Evolutionary conservation across 768 basidiomycete species (phyloP), one percentile per base, ranked within the genome.

Genomic region (Kwoniella sp.): DNA sequence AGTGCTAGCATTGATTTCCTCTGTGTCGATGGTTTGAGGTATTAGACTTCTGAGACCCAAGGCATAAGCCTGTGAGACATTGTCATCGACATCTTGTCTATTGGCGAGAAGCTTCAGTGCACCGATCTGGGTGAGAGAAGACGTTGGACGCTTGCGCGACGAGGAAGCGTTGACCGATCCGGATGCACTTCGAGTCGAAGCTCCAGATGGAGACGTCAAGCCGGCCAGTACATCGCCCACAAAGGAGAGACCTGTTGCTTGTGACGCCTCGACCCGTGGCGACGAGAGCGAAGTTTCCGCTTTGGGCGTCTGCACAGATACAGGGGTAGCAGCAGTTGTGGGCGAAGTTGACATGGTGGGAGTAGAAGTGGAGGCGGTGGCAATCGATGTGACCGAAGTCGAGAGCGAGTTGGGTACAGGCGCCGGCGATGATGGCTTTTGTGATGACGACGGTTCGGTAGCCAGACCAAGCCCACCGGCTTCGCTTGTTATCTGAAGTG

Each of bases 191-290:
- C 27, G 66, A 17, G 49, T 67, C 25, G 47, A 29, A 46, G 62
- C 0, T 19, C 47, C 61, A 21, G 48, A 13, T 9, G 72, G 72
- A 0, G 69, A 70, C 2, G 62, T 60, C 33, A 65, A 55, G 9
- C 72, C 72, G 2, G 64, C 56, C 22, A 73, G 46, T 3, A 55
- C 53, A 7, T 68, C 67, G 5, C 72, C 72, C n/a, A 59, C 56
- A 44, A 73, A 73, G 19, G 68, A 68, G 25, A 26, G 55, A 12
- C 40, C 33, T 12, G 58, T 25, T 27, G 55, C 49, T 5, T 8
- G n/a, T 1, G 49, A 19, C 40, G 21, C 30, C 3, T 22, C 13
- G 4, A 4, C 25, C 25, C 9, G n/a, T 1, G 55, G 40, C 21
- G 65, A 56, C 0, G 53, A 27, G 55, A 48, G 17, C 15, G 40